Evolutionary conservation across 192 early-diverging fungal genomes (phyloP).

Genomic region (Endogone sp.): DNA sequence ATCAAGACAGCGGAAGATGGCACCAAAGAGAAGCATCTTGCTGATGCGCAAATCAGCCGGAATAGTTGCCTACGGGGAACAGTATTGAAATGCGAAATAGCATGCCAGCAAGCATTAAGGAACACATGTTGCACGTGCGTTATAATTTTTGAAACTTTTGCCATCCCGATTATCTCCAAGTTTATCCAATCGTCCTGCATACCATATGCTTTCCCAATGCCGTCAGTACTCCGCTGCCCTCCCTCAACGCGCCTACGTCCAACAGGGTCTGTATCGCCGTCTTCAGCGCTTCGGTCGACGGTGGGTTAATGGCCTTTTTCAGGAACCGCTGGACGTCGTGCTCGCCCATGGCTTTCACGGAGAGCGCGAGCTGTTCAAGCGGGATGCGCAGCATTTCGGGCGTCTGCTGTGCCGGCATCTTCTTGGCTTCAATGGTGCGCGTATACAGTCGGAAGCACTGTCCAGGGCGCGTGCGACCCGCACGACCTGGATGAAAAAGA

Average conservation of each 20-base stretch:
- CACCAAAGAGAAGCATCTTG: slow-evolving; percentile 74
- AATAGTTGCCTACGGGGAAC: slow-evolving; percentile 48
- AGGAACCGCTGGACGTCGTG: slow-evolving; percentile 53
- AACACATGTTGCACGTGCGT: no score
- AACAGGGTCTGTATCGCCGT: slow-evolving; percentile 55
- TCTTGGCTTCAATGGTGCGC: slow-evolving; percentile 24
- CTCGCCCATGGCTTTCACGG: slow-evolving; percentile 64
- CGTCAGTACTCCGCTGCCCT: slow-evolving; percentile 48
- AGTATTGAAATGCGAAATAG: neutral
- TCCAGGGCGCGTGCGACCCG: slow-evolving; percentile 76
- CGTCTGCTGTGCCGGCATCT: slow-evolving; percentile 55
- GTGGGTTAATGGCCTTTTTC: slow-evolving; percentile 60
- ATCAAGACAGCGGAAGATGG: slow-evolving; percentile 69
- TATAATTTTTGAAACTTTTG: neutral
- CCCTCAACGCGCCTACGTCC: slow-evolving; percentile 54
- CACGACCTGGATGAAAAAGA: no score
- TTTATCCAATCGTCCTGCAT: neutral
- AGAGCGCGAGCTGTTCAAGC: slow-evolving; percentile 79
- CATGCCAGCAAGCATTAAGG: no score
- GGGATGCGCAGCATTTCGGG: slow-evolving; percentile 81
- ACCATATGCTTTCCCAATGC: slow-evolving; percentile 66
- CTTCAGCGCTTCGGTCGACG: slow-evolving; percentile 48
- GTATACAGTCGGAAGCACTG: slow-evolving; percentile 72
- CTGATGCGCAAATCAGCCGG: slow-evolving; percentile 77
- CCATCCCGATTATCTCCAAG: neutral